Evolutionary conservation across 2,329 filamentous ascomycete genomes (phyloP), one percentile per base, ranked within the genome.

Genomic region (Botrytis sinoallii): DNA sequence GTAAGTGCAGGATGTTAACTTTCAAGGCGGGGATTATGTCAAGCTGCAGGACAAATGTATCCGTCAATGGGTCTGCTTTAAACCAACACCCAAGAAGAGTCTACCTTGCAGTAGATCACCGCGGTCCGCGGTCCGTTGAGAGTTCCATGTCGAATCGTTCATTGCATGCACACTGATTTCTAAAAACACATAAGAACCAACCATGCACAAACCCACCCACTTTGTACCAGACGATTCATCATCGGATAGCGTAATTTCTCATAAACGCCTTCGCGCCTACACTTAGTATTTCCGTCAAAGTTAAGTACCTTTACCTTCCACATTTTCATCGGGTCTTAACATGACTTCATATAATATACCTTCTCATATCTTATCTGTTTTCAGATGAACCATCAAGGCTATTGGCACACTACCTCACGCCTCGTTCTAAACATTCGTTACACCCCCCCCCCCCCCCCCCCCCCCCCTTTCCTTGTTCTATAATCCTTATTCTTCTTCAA

Each of bases 161-260:
- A 68, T 69, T n/a, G 48, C 48, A 57, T 38, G 25, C 38, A 69
- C 66, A 68, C n/a, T 25, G 60, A 25, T 57, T 32, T 38, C 65
- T 57, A 18, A 63, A 38, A 64, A 25, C 70, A 71, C 59, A 59
- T 70, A 38, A 70, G 40, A 63, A 63, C 68, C 32, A 63, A 70
- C 55, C 42, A 70, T 72, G 70, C 63, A 72, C 70, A 68, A 72
- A 52, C 63, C 70, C 70, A 72, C 63, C 63, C 40, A 55, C 35
- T 57, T 29, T 65, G 29, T 40, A 65, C 35, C 59, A 65, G 63
- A 32, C 44, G 29, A 44, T 57, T 35, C 52, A n/a, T 40, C 59
- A 72, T 72, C 63, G 70, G 70, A 68, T 40, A 72, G 48, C 44
- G 52, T 68, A 72, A 72, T 72, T 46, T 72, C 70, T 72, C 55